Conservation (phyloP, 2,329 filamentous ascomycete species). For the Incumbomyces delicatus region DNA sequence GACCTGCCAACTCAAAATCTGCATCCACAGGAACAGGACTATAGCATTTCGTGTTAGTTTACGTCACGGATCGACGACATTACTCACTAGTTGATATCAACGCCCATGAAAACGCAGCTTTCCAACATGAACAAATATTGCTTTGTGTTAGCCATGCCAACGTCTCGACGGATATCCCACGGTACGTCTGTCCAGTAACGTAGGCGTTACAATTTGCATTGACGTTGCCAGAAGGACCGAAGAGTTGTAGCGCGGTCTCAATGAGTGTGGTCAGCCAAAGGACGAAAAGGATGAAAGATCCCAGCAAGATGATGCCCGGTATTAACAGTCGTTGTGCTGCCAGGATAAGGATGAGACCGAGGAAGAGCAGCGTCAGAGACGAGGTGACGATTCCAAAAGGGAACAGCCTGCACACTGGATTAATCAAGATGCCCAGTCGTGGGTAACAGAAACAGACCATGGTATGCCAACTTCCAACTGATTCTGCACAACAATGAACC, state of each 20-base stretch:
- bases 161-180: slow-evolving; percentile 44
- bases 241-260: slow-evolving; percentile 53
- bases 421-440: neutral
- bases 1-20: slow-evolving; percentile 52
- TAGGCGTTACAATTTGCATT: slow-evolving; percentile 51
- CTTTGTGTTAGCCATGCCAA: slow-evolving; percentile 54
- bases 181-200: slow-evolving; percentile 37
- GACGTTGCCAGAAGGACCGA: slow-evolving; percentile 46
- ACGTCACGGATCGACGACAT: neutral
- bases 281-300: slow-evolving; percentile 52
- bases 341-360: slow-evolving; percentile 48
- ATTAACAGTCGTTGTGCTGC: slow-evolving; percentile 47
- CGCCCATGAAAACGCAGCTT: slow-evolving; percentile 54
- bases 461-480: slow-evolving; percentile 47
- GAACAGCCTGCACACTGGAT: slow-evolving; percentile 44
- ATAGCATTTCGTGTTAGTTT: slow-evolving; percentile 19
- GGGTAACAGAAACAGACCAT: slow-evolving; percentile 38
- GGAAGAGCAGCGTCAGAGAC: slow-evolving; percentile 47
- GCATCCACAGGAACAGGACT: slow-evolving; percentile 58
- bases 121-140: slow-evolving; percentile 56
- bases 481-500: slow-evolving; percentile 50
- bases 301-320: slow-evolving; percentile 49
- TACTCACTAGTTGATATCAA: slow-evolving; percentile 39
- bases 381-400: slow-evolving; percentile 53
- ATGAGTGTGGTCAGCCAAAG: slow-evolving; percentile 54